Percentiles rank a stretch among this genome's conserved stretches.
Evolutionary conservation across 768 basidiomycete species (phyloP).

Genomic region (Russula vinacea): DNA sequence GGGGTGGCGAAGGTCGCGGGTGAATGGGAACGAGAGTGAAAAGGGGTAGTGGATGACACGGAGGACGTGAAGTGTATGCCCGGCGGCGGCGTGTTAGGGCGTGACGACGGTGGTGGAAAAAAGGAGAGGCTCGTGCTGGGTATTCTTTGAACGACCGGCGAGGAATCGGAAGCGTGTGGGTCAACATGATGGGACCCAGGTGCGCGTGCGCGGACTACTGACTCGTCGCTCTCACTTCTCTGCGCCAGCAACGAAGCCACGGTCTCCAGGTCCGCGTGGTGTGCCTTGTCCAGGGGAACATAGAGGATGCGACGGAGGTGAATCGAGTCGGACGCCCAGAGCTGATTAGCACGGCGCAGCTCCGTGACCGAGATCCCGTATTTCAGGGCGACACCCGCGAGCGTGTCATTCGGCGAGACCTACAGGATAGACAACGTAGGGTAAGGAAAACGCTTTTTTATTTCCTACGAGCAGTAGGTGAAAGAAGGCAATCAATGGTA

Average conservation of each 20-base stretch:
- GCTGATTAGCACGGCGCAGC: slow-evolving; percentile 82
- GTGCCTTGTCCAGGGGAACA: slow-evolving; percentile 66
- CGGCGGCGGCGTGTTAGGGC: slow-evolving; percentile 6
- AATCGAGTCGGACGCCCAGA: slow-evolving; percentile 92
- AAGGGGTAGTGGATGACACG: background rate
- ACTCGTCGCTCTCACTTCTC: background rate
- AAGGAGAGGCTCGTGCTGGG: slow-evolving; percentile 37
- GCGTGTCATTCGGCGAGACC: slow-evolving; percentile 73
- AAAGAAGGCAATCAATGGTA: slow-evolving; percentile 34
- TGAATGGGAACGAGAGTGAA: slow-evolving; percentile 1
- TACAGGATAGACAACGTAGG: background rate
- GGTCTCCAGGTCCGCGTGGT: slow-evolving; percentile 42
- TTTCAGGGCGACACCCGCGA: slow-evolving; percentile 83
- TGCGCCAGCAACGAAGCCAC: slow-evolving; percentile 29
- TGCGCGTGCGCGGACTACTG: too few relatives aligned
- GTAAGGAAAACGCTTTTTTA: background rate
- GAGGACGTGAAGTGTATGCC: background rate
- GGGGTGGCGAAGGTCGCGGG: slow-evolving; percentile 2
- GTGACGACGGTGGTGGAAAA: slow-evolving; percentile 33
- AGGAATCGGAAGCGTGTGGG: background rate
- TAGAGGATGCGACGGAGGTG: slow-evolving; percentile 80
- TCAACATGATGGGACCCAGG: background rate
- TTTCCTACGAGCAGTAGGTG: background rate
- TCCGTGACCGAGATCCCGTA: slow-evolving; percentile 84
- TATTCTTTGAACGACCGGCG: slow-evolving; percentile 34